These are phyloP conservation scores for Pleurotus platypus DNA, from an alignment of 768 basidiomycete genomes.

Conservation along the genomic window DNA sequence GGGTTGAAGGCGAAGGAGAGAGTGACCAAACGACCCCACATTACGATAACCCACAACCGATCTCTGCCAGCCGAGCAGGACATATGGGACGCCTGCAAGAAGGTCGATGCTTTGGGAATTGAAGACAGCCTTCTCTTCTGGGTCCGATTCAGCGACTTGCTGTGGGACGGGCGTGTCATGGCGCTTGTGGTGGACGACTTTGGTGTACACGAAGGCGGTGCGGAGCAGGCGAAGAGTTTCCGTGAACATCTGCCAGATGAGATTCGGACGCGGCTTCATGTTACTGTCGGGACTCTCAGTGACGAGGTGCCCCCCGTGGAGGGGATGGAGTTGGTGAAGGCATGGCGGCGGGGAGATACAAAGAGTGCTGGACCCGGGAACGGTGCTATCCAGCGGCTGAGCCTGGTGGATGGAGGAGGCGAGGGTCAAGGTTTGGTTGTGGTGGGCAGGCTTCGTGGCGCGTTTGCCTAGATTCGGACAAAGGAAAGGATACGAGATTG, in stretches of 20 bases:
- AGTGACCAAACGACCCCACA: conserved; percentile 65
- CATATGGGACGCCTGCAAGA: conserved; percentile 48
- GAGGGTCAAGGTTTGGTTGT: neutral
- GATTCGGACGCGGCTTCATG: conserved; percentile 58
- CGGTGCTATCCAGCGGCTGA: neutral
- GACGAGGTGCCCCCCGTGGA: conserved; percentile 58
- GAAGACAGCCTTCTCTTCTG: conserved; percentile 50
- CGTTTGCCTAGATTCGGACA: too few relatives aligned
- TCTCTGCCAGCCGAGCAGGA: conserved; percentile 22
- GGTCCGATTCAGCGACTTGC: conserved; percentile 55
- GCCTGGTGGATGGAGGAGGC: neutral
- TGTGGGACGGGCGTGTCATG: conserved; percentile 83
- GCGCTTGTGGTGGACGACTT: conserved; percentile 69
- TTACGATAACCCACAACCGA: conserved; percentile 81
- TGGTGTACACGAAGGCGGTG: conserved; percentile 26
- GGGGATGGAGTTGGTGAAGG: conserved; percentile 61
- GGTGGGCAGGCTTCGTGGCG: neutral
- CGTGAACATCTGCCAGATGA: conserved; percentile 41
- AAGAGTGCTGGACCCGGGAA: conserved; percentile 9
- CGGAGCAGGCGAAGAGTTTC: conserved; percentile 37
- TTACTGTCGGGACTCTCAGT: conserved; percentile 79
- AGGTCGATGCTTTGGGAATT: conserved; percentile 28
- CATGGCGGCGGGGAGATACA: conserved; percentile 38
- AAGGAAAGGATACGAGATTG: too few relatives aligned
- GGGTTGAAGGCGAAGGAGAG: conserved; percentile 40